Percentiles rank a stretch among this genome's conserved stretches.
Evolutionary conservation across 805 yeast genomes (phyloP).

Genomic region (Metschnikowia borealis): DNA sequence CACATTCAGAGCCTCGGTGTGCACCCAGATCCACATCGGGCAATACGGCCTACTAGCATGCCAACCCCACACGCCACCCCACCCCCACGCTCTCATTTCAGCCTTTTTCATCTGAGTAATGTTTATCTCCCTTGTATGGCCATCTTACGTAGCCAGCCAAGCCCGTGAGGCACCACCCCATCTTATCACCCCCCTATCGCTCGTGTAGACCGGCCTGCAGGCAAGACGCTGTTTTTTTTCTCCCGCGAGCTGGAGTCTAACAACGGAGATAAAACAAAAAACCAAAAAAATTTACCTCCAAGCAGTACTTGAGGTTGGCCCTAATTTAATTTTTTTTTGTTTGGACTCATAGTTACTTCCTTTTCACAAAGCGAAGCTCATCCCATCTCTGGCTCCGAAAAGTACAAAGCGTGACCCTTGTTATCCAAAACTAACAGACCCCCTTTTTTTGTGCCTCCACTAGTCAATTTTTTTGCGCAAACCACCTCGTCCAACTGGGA

Average conservation of each 20-base stretch:
- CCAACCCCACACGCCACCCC: no score
- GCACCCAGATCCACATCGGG: neutral
- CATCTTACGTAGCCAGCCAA: neutral
- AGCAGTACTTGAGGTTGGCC: neutral
- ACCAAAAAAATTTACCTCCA: neutral
- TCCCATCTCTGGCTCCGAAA: neutral
- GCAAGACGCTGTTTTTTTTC: neutral
- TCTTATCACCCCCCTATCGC: constrained; percentile 5
- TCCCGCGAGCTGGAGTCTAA: constrained; percentile 4
- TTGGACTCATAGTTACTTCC: neutral
- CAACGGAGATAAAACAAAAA: constrained; percentile 1
- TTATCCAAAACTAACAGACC: neutral
- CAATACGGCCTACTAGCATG: neutral
- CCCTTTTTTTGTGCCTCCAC: neutral
- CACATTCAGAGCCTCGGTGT: neutral
- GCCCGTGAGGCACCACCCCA: neutral
- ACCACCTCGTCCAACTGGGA: constrained; percentile 2
- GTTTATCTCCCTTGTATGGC: neutral
- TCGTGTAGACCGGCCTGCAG: constrained; percentile 1
- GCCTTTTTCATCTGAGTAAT: neutral
- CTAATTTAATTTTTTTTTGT: neutral
- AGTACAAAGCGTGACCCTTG: neutral
- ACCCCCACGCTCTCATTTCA: no score
- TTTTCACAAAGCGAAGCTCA: neutral
- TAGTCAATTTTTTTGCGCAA: constrained; percentile 5